Conservation (phyloP, 2,329 filamentous ascomycete genomes). For the Beauveria pseudobassiana region DNA sequence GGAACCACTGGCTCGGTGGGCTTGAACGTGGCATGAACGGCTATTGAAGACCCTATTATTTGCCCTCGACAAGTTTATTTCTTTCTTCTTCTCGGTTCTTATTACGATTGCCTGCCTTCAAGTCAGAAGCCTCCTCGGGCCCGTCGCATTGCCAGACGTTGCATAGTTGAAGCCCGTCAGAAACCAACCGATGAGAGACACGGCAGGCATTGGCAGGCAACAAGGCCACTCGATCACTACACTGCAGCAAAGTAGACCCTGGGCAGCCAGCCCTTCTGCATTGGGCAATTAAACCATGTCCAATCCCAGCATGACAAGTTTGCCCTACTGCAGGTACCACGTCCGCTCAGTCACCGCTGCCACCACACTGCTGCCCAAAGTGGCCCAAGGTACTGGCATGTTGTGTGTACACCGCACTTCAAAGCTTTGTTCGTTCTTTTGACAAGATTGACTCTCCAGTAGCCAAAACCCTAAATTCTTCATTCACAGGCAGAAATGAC, state of each 20-base stretch:
- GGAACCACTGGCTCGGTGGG: no score
- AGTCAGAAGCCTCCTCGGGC: no score
- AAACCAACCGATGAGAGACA: neutral
- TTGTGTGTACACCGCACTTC: neutral
- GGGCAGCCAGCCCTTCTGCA: neutral
- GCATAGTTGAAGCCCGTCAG: neutral
- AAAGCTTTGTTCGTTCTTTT: neutral
- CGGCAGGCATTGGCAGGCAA: no score
- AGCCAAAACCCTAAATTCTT: neutral
- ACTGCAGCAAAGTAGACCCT: neutral
- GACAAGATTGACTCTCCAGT: no score
- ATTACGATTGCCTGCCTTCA: no score
- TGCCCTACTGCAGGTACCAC: conserved; percentile 7
- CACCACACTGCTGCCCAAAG: conserved; percentile 4
- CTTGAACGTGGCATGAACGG: no score
- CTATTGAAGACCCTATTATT: no score
- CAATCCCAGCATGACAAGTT: neutral
- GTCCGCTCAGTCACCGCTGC: conserved; percentile 4
- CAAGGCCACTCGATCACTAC: no score
- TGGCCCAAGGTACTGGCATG: conserved; percentile 2
- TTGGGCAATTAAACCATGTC: neutral
- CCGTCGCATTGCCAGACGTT: no score
- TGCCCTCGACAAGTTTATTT: no score
- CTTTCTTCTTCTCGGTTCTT: no score
- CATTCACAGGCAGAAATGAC: no score